Conservation (phyloP, 2,329 filamentous ascomycete species). For the Colletotrichum zoysiae region DNA sequence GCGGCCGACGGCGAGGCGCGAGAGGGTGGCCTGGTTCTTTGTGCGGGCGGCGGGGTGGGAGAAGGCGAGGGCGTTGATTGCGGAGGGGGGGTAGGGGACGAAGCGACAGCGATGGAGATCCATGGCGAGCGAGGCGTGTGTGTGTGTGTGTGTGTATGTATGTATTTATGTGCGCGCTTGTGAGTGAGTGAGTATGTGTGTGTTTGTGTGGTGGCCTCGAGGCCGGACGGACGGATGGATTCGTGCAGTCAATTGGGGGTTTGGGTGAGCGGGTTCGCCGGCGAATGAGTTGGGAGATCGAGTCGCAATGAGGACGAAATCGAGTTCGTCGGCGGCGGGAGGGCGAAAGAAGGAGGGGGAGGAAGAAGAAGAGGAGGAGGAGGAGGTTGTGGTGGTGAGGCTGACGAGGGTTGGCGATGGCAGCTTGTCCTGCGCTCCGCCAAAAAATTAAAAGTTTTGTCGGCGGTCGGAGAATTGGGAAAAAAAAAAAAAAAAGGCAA, state of each 20-base stretch:
- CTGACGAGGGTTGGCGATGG: conserved; percentile 26
- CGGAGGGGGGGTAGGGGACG: conserved; percentile 89
- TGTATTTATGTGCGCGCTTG: conserved; percentile 6
- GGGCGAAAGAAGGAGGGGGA: background rate
- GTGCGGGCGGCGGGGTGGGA: conserved; percentile 75
- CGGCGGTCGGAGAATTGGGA: conserved; percentile 42
- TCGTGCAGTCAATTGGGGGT: conserved; percentile 34
- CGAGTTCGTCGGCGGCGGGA: background rate
- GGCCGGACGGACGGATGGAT: conserved; percentile 19
- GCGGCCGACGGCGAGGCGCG: conserved; percentile 88
- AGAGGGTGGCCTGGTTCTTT: conserved; percentile 63
- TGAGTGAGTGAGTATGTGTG: too few relatives aligned
- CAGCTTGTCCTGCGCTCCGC: conserved; percentile 19
- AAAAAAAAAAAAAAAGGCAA: conserved; percentile 7
- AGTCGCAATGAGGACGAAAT: background rate
- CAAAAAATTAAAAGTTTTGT: conserved; percentile 44
- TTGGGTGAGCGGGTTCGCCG: background rate
- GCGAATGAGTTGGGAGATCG: too few relatives aligned
- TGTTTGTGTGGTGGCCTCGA: conserved; percentile 26
- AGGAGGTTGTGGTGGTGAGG: conserved; percentile 9
- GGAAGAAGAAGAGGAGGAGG: background rate
- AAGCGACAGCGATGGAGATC: conserved; percentile 98
- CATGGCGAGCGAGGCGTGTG: conserved; percentile 64
- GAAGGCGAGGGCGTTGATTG: conserved; percentile 95
- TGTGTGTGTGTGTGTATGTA: conserved; percentile 9